Conservation (phyloP, 768 basidiomycete species). For the Naematelia aurantialba region DNA sequence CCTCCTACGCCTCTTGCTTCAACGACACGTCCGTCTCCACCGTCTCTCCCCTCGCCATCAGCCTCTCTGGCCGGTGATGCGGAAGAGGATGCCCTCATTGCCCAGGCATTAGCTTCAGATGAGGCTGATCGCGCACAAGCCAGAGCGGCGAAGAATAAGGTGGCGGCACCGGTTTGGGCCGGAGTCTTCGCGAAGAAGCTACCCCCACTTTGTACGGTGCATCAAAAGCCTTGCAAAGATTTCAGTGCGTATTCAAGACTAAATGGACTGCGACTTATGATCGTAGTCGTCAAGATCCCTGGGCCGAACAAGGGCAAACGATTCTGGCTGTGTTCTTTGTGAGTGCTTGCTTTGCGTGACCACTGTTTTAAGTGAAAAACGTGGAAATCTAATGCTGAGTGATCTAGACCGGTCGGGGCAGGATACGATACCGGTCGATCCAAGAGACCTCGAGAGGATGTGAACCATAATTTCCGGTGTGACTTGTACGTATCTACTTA, state of each 20-base stretch:
- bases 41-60: too few species aligned
- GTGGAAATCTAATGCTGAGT: neutral
- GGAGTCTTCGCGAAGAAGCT: conserved; percentile 48
- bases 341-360: conserved; percentile 13
- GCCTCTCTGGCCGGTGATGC: neutral
- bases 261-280: neutral
- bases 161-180: conserved; percentile 42
- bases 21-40: neutral
- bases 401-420: conserved; percentile 44
- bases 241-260: conserved; percentile 39
- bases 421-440: conserved; percentile 47
- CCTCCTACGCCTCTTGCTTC: conserved; percentile 10
- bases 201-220: conserved; percentile 46
- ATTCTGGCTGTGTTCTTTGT: conserved; percentile 50
- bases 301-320: conserved; percentile 50
- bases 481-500: conserved; percentile 41
- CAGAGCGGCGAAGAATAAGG: conserved; percentile 28
- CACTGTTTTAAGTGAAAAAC: neutral
- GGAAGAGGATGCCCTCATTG: conserved; percentile 32
- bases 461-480: conserved; percentile 47
- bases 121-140: conserved; percentile 23
- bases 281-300: conserved; percentile 45
- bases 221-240: conserved; percentile 47
- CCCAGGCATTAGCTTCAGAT: conserved; percentile 33
- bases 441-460: conserved; percentile 47